Conservation (phyloP, 345 rosid genomes). For the Populus simonii region DNA sequence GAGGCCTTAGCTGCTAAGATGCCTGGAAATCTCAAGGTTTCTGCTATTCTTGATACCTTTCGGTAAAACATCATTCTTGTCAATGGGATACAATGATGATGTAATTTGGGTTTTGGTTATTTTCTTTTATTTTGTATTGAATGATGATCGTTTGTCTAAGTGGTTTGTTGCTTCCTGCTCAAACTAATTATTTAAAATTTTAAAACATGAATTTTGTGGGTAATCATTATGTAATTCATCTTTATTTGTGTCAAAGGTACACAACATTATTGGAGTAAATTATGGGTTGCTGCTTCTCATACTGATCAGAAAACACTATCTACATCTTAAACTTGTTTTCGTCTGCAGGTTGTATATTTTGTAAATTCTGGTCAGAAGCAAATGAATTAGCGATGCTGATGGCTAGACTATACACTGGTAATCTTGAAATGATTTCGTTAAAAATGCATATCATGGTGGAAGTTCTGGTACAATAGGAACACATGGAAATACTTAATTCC, state of each 20-base stretch:
- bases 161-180: neutral
- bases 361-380: slow-evolving; percentile 91
- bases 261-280: neutral
- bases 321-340: slow-evolving; percentile 8
- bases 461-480: slow-evolving; percentile 84
- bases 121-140: neutral
- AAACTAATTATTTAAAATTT: neutral
- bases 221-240: neutral
- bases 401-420: slow-evolving; percentile 83
- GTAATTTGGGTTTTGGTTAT: neutral
- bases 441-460: slow-evolving; percentile 97
- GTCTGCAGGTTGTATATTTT: slow-evolving; percentile 80
- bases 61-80: neutral
- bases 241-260: neutral
- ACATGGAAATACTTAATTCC: slow-evolving; percentile 95
- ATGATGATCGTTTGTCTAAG: neutral
- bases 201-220: neutral
- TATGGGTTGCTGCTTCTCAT: neutral
- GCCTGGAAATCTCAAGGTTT: slow-evolving; percentile 85
- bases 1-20: slow-evolving; percentile 86
- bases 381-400: slow-evolving; percentile 92
- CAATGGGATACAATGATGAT: neutral
- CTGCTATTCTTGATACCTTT: neutral
- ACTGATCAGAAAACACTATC: neutral
- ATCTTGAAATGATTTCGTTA: slow-evolving; percentile 83